Base-by-base conservation (phyloP, 2,329 filamentous ascomycete species). In the Epichloe baconii region DNA sequence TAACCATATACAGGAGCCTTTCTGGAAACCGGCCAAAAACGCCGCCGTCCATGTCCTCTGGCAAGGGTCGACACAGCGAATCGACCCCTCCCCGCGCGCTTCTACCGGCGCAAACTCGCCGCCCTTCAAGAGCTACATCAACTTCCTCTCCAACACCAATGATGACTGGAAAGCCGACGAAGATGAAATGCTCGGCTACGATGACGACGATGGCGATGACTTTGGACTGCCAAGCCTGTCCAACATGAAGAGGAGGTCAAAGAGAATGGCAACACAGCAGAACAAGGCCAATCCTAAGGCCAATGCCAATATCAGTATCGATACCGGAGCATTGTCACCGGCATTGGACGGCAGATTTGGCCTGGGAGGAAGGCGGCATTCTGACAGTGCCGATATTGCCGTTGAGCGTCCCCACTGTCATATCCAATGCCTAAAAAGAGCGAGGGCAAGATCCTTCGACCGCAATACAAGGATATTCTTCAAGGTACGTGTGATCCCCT, bases 391-490 rank as follows among this genome's bases (percentile, higher is more conserved):
- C 56, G 91, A 97, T 66, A 96, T 97, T 64, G 89, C 90, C 17
- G 86, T 95, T 61, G 90, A 96, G 68, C 79, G 91, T 55, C 88
- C 87, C 74, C 85, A 40, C 81, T 88, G 14, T 82, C 80, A 55
- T 97, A 97, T 62, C 91, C 91, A 31, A 84, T 87, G 60, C 82
- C 90, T 3, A 91, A 90, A 68, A 94, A 90, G 68, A 83, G 79
- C 55, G 90, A 96, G 64, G 91, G 88, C 31, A 98, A 98, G 74
- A 97, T 97, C 53, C 72, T 98, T 21, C 82, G 93, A 56, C 93
- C 93, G 48, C 93, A 98, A 67, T 98, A 97, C 68, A 96, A 98
- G 68, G 93, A 98, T 55, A 94, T 98, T 44, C 71, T 98, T 19
- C 80, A 78, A 73, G 82, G 82, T 84, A 57, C 14, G 62, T 53